phyloP scores from a whole-genome alignment of 345 rosid species.

The Salix udensis region DNA sequence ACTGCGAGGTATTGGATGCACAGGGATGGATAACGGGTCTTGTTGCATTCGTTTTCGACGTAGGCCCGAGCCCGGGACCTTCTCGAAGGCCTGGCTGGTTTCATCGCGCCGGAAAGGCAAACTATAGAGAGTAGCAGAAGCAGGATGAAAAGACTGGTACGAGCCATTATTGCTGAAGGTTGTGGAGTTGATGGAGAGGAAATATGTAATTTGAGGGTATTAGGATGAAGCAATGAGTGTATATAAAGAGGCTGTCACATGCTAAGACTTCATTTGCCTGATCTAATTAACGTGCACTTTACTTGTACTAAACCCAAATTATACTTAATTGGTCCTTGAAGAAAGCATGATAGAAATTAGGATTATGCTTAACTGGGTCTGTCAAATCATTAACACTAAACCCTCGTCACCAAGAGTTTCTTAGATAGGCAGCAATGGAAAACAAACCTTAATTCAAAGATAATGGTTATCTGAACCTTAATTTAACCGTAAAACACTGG shows the following conservation, averaged over 20 bases:
- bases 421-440: not conserved
- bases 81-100: constrained; percentile 9
- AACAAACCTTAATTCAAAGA: not conserved
- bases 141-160: not conserved
- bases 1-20: constrained; percentile 52
- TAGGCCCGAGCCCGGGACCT: constrained; percentile 22
- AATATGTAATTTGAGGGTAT: not conserved
- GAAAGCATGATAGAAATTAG: not conserved
- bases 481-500: not conserved
- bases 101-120: constrained; percentile 3
- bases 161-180: constrained; percentile 24
- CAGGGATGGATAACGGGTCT: constrained; percentile 50
- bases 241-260: constrained; percentile 21
- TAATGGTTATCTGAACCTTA: not conserved
- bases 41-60: constrained; percentile 47
- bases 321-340: not conserved
- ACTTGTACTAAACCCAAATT: constrained; percentile 16
- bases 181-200: not conserved
- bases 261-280: not conserved
- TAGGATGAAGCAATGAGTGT: not conserved
- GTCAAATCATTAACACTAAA: constrained; percentile 7
- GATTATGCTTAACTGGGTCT: not conserved
- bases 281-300: constrained; percentile 6
- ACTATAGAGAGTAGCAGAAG: constrained; percentile 12
- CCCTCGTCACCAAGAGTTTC: constrained; percentile 8